phyloP scores from a whole-genome alignment of 129 eudicot genomes.

The Tanacetum coccineum region DNA sequence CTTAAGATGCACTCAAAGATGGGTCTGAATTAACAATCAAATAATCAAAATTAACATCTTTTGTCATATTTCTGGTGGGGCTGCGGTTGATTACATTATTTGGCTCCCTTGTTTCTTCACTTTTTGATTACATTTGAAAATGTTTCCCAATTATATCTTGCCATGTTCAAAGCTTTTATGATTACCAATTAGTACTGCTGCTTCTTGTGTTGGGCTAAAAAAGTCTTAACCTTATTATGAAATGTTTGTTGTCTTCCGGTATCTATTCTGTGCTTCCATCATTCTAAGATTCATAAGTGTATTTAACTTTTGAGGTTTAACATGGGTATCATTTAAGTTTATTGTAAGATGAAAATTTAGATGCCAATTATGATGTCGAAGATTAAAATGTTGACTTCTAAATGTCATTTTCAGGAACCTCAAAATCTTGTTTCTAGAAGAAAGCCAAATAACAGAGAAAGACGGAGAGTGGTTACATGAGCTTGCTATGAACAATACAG shows the following conservation, averaged over 20 bases:
- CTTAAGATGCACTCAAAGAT: conserved; percentile 24
- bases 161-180: conserved; percentile 16
- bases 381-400: neutral
- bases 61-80: conserved; percentile 23
- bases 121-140: conserved; percentile 10
- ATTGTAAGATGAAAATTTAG: neutral
- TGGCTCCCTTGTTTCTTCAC: conserved; percentile 15
- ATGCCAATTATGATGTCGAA: neutral
- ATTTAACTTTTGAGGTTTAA: conserved; percentile 13
- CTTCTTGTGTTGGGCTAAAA: conserved; percentile 2
- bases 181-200: conserved; percentile 13
- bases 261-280: conserved; percentile 5
- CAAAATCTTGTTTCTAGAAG: conserved; percentile 61
- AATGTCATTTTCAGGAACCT: conserved; percentile 49
- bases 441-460: conserved; percentile 51
- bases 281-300: conserved; percentile 12
- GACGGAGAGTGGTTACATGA: conserved; percentile 80
- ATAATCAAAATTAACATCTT: conserved; percentile 14
- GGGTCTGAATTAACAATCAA: neutral
- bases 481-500: conserved; percentile 68
- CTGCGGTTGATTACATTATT: conserved; percentile 6
- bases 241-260: conserved; percentile 12
- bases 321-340: conserved; percentile 14
- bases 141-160: conserved; percentile 1
- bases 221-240: conserved; percentile 6